Evolutionary conservation across 2,329 filamentous ascomycete genomes (phyloP).

Genomic region (Alternaria longipes): DNA sequence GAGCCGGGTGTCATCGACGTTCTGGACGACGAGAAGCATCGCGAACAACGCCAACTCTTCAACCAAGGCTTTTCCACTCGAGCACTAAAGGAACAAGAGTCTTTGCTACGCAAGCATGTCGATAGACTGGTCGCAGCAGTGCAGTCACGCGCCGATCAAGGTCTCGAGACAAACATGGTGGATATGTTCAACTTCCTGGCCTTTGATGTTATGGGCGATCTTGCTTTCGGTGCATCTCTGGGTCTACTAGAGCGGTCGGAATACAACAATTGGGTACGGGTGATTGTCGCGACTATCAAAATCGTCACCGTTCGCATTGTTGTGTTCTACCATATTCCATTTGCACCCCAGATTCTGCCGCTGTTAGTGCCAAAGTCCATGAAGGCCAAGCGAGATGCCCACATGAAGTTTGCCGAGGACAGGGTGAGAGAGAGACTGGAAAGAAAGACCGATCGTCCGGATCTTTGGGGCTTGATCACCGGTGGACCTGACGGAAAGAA

Average conservation of each 20-base stretch:
- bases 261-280: conserved; percentile 9
- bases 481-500: conserved; percentile 3
- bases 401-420: conserved; percentile 15
- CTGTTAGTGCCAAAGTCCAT: conserved; percentile 12
- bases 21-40: conserved; percentile 14
- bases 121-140: conserved; percentile 12
- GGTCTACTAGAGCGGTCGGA: conserved; percentile 7
- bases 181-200: conserved; percentile 14
- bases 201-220: conserved; percentile 12
- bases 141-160: conserved; percentile 8
- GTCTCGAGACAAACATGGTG: conserved; percentile 6
- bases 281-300: conserved; percentile 11
- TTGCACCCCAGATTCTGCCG: conserved; percentile 11
- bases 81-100: conserved; percentile 13
- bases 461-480: conserved; percentile 12
- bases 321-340: conserved; percentile 11
- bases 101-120: conserved; percentile 10
- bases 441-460: conserved; percentile 5
- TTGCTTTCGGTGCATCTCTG: conserved; percentile 10
- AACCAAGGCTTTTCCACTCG: conserved; percentile 13
- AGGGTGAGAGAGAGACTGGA: conserved; percentile 5
- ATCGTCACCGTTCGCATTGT: conserved; percentile 9
- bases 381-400: conserved; percentile 11
- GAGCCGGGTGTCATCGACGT: conserved; percentile 13
- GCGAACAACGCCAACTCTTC: conserved; percentile 15